Percentiles rank a stretch among this genome's conserved stretches.
These are phyloP conservation scores for Magnusiomyces suaveolens DNA, from an alignment of 1,139 yeast genomes.

Conservation along the genomic window DNA sequence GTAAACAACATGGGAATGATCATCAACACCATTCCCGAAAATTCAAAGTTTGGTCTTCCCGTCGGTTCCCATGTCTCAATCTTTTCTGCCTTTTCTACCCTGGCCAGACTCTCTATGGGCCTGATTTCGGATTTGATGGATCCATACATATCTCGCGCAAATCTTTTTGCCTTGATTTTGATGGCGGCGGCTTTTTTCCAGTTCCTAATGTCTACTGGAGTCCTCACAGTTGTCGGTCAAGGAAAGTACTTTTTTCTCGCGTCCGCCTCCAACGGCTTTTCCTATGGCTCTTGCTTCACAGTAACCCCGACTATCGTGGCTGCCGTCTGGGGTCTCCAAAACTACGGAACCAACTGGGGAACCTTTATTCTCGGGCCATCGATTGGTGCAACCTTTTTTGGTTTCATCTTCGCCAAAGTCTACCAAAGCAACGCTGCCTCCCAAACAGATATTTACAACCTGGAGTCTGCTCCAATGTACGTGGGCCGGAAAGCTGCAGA, in stretches of 20 bases:
- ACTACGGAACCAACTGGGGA: constrained; percentile 93
- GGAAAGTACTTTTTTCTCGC: constrained; percentile 31
- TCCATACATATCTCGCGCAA: constrained; percentile 25
- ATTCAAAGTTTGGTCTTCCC: constrained; percentile 20
- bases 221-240: neutral
- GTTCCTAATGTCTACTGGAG: constrained; percentile 16
- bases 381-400: constrained; percentile 62
- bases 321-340: constrained; percentile 78
- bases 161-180: constrained; percentile 21
- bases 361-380: constrained; percentile 88
- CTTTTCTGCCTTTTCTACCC: constrained; percentile 49
- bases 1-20: constrained; percentile 72
- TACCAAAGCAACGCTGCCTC: constrained; percentile 30
- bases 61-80: constrained; percentile 45
- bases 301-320: constrained; percentile 76
- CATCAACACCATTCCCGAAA: constrained; percentile 29
- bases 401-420: constrained; percentile 58
- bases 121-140: constrained; percentile 45
- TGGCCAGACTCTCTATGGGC: constrained; percentile 61
- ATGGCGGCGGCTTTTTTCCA: constrained; percentile 24
- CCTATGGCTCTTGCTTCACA: constrained; percentile 81
- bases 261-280: constrained; percentile 53
- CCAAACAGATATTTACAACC: neutral
- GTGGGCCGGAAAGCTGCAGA: neutral
- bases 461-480: neutral